Conservation (phyloP, 495 filamentous ascomycete genomes). For the Tuber melanosporum region DNA sequence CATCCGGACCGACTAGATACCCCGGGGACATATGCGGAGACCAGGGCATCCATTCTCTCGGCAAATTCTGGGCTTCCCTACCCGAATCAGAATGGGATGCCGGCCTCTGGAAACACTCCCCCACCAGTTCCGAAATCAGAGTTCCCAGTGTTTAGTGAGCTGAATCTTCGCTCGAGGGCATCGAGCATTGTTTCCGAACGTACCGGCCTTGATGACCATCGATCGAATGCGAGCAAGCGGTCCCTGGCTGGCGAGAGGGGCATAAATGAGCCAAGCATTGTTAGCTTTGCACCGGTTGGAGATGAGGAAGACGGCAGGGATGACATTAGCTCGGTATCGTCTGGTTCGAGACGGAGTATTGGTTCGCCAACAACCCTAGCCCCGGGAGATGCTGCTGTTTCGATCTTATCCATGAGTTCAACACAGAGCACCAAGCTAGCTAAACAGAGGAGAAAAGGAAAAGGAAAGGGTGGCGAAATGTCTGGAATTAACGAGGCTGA, state of each 20-base stretch:
- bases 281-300: slow-evolving; percentile 16
- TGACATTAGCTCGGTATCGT: slow-evolving; percentile 35
- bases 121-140: slow-evolving; percentile 36
- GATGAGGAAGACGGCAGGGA: slow-evolving; percentile 14
- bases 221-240: slow-evolving; percentile 5
- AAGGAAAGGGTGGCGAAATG: slow-evolving; percentile 35
- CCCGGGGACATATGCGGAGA: slow-evolving; percentile 45
- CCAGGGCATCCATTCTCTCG: slow-evolving; percentile 80
- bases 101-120: slow-evolving; percentile 33
- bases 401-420: slow-evolving; percentile 33
- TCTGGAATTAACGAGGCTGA: slow-evolving; percentile 36
- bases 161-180: slow-evolving; percentile 29
- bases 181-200: slow-evolving; percentile 30
- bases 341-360: slow-evolving; percentile 25
- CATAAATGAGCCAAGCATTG: slow-evolving; percentile 22
- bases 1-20: slow-evolving; percentile 35
- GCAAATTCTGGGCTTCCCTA: slow-evolving; percentile 67
- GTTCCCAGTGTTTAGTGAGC: slow-evolving; percentile 39
- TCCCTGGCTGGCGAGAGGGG: slow-evolving; percentile 25
- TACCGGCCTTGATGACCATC: slow-evolving; percentile 13
- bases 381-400: slow-evolving; percentile 21
- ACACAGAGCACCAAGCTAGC: slow-evolving; percentile 38
- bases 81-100: slow-evolving; percentile 46
- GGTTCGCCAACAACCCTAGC: slow-evolving; percentile 24
- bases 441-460: slow-evolving; percentile 38